Evolutionary conservation across 2,329 filamentous ascomycete genomes (phyloP).

Genomic region (Penicillium sp.): DNA sequence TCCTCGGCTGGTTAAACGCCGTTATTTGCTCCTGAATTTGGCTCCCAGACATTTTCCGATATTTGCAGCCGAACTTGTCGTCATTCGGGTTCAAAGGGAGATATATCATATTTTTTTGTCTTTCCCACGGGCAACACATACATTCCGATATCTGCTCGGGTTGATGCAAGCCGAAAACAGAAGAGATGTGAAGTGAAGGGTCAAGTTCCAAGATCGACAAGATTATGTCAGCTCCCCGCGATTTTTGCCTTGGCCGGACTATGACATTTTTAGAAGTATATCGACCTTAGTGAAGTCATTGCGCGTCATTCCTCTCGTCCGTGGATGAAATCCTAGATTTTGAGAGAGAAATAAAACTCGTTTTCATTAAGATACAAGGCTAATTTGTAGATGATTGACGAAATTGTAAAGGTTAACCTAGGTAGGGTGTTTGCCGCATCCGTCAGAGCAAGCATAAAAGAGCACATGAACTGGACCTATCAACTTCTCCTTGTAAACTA

Average conservation of each 20-base stretch:
- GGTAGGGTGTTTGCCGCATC: background rate
- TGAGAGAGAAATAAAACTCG: background rate
- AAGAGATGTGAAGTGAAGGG: background rate
- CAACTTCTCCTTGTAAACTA: background rate
- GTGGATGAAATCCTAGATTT: background rate
- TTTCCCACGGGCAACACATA: background rate
- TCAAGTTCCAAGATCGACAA: slow-evolving; percentile 9
- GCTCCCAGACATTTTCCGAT: slow-evolving; percentile 10
- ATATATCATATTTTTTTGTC: background rate
- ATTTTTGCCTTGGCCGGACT: slow-evolving; percentile 7
- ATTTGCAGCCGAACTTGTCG: slow-evolving; percentile 12
- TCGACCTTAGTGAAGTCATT: slow-evolving; percentile 24
- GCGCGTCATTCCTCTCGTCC: slow-evolving; percentile 22
- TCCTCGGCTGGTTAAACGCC: slow-evolving; percentile 30
- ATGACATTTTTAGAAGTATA: background rate
- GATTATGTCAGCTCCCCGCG: slow-evolving; percentile 23
- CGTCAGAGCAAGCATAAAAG: slow-evolving; percentile 8
- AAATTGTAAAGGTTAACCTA: background rate
- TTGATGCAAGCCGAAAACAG: slow-evolving; percentile 16
- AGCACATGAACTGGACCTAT: background rate
- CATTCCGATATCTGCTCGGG: slow-evolving; percentile 16
- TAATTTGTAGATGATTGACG: background rate
- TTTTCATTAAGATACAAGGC: too few species aligned
- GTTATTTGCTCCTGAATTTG: slow-evolving; percentile 23
- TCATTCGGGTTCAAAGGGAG: slow-evolving; percentile 7